phyloP scores from a whole-genome alignment of 1,284 basidiomycete genomes.

The Marasmius oreades region DNA sequence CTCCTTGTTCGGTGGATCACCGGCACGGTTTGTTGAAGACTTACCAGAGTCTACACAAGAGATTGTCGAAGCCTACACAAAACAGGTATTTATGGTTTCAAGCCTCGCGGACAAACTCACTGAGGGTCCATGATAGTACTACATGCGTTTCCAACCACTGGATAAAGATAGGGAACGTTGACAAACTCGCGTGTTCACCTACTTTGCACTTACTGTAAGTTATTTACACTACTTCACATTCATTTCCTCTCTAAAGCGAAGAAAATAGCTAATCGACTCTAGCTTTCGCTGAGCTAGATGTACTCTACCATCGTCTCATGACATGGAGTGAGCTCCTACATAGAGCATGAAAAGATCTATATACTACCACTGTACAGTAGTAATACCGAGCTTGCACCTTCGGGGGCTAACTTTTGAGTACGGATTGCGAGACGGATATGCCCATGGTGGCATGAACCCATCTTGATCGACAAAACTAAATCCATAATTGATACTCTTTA shows the following conservation, averaged over 20 bases:
- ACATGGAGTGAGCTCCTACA: no score
- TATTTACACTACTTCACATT: no score
- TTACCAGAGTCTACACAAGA: conserved; percentile 91
- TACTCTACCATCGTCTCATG: no score
- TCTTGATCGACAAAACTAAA: background rate
- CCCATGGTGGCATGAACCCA: no score
- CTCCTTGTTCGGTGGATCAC: conserved; percentile 85
- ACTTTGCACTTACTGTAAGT: background rate
- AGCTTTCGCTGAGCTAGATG: no score
- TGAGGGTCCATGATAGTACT: conserved; percentile 34
- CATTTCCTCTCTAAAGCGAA: no score
- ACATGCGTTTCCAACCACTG: conserved; percentile 57
- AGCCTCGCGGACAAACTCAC: background rate
- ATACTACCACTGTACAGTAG: no score
- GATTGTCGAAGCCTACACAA: conserved; percentile 73
- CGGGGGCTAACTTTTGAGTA: no score
- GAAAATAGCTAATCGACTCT: no score
- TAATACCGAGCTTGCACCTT: no score
- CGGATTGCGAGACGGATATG: no score
- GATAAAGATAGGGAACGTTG: conserved; percentile 32
- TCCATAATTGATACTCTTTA: background rate
- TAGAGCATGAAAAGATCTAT: no score
- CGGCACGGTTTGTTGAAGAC: conserved; percentile 80
- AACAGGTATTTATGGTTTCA: conserved; percentile 34
- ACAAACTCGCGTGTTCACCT: background rate